Conservation (phyloP, 768 basidiomycete species). For the Mycena metata region DNA sequence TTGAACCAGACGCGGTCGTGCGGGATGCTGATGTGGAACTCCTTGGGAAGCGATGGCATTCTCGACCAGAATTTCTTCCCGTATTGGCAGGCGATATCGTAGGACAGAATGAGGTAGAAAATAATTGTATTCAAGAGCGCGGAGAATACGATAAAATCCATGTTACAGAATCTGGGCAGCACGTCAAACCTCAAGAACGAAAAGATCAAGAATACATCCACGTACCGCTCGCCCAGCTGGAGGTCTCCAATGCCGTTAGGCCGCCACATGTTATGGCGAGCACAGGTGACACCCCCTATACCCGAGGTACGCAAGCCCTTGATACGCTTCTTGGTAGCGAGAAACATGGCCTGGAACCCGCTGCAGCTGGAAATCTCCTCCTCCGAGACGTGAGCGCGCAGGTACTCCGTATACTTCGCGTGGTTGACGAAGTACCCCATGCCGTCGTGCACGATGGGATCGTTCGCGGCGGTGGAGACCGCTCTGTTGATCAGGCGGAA, state of each 20-base stretch:
- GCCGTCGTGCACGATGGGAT: constrained; percentile 13
- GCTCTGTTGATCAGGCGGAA: constrained; percentile 9
- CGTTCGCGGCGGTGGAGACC: constrained; percentile 1
- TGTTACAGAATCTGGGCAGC: constrained; percentile 28
- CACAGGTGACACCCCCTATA: constrained; percentile 28
- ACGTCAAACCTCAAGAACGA: neutral
- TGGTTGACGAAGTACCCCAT: constrained; percentile 9
- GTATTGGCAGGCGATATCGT: constrained; percentile 32
- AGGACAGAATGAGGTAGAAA: constrained; percentile 35
- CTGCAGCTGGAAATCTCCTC: constrained; percentile 19
- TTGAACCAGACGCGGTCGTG: no score
- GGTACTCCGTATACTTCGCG: neutral
- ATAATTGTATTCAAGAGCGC: neutral
- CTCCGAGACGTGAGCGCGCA: constrained; percentile 6
- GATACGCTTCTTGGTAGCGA: constrained; percentile 12
- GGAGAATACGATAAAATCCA: constrained; percentile 38
- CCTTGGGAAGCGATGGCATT: neutral
- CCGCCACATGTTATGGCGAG: constrained; percentile 18
- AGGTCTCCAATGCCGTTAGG: constrained; percentile 30
- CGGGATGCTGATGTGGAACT: neutral
- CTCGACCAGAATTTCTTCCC: constrained; percentile 22
- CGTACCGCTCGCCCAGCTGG: constrained; percentile 33
- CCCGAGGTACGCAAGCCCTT: constrained; percentile 26
- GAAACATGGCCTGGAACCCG: constrained; percentile 25
- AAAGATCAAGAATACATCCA: neutral